Evolutionary conservation across 192 early-diverging fungal genomes (phyloP).

Genomic region (Mortierella antarctica): DNA sequence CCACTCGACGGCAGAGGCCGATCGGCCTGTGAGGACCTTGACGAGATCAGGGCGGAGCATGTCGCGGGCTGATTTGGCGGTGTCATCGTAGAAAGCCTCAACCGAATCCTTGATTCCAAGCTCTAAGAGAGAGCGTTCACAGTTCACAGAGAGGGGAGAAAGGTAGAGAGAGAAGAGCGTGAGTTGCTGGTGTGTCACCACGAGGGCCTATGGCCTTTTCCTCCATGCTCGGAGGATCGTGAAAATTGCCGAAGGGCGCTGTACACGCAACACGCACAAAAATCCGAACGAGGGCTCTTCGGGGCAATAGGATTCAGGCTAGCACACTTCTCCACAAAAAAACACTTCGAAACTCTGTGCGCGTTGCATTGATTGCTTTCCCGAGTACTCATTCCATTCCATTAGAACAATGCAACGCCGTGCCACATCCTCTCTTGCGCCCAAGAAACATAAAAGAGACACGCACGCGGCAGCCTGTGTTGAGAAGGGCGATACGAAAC

Average conservation of each 20-base stretch:
- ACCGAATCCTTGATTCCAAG: conserved; percentile 82
- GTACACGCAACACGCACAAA: background rate
- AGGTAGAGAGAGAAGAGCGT: conserved; percentile 3
- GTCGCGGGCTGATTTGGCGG: conserved; percentile 87
- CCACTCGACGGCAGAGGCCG: conserved; percentile 92
- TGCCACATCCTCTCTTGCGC: too few species aligned
- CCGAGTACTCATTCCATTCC: background rate
- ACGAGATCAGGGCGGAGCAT: conserved; percentile 83
- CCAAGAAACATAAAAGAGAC: background rate
- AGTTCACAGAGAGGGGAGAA: background rate
- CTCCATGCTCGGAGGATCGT: background rate
- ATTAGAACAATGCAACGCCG: background rate
- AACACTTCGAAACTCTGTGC: background rate
- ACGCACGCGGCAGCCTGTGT: background rate
- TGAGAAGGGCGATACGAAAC: background rate
- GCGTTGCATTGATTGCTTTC: background rate
- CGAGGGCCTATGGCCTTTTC: background rate
- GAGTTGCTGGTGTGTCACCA: background rate
- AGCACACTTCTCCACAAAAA: conserved; percentile 11
- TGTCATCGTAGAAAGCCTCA: conserved; percentile 88
- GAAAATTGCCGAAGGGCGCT: background rate
- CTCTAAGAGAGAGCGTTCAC: conserved; percentile 6
- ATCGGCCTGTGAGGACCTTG: conserved; percentile 86
- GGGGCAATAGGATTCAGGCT: background rate
- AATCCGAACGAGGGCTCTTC: background rate